Evolutionary conservation across 345 rosid genomes (phyloP), one percentile per base, ranked within the genome.

Genomic region (Populus tremula): DNA sequence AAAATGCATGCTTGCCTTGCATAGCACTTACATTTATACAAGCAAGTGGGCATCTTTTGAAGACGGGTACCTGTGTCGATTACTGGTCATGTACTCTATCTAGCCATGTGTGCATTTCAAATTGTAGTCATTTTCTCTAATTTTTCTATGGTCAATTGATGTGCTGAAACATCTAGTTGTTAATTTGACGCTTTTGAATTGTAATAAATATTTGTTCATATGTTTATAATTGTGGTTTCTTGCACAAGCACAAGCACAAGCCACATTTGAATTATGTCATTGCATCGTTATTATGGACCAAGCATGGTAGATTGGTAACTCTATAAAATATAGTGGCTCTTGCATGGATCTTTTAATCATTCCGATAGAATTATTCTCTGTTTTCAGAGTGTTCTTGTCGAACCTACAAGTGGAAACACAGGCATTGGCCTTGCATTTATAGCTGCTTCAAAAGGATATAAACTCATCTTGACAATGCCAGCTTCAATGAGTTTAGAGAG

Each of bases 321-420:
- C 14, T 59, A 10, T 71, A 21, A 47, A 47, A 47, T 47, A 47
- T 66, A 12, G 5, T 18, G 9, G 47, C 71, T 63, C 27, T 78
- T 47, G 23, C 25, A 20, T 62, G 68, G 39, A 54, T 74, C 76
- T 73, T 45, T 61, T 31, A 21, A 61, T 43, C n/a, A 45, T 69
- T 72, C 35, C 72, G 5, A 73, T 68, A 21, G 33, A 47, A 13
- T 4, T 53, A 23, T 74, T 66, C 54, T 69, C 13, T 63, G 10
- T 69, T 39, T 45, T 41, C 74, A 82, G 84, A 82, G 78, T 70
- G 12, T 70, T 64, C 84, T 82, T 68, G 81, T 82, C 75, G 84
- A 82, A 56, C 81, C 84, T 25, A 82, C 84, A 74, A 82, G 84
- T 78, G 84, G 84, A 77, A 82, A 82, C 81, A 82, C 84, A 1